phyloP scores from a whole-genome alignment of 2,329 filamentous ascomycete species.

The Cladosporium cucumerinum region DNA sequence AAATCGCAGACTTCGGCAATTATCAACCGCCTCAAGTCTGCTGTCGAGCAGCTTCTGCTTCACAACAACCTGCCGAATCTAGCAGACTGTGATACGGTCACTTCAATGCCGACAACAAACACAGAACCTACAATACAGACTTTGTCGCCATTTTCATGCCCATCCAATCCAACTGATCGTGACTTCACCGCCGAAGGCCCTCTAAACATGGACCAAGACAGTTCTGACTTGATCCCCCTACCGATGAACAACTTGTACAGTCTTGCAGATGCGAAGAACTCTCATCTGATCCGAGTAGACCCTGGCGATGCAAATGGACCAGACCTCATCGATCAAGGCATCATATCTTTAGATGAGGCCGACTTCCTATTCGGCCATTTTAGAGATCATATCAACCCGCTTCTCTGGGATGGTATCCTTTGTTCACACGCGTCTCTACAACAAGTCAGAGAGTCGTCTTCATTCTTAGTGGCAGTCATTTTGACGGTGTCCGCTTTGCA shows the following conservation, averaged over 20 bases:
- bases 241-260: conserved; percentile 3
- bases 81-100: background rate
- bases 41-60: background rate
- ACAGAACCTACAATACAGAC: background rate
- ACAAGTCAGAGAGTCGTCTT: background rate
- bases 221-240: background rate
- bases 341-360: background rate
- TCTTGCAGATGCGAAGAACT: background rate
- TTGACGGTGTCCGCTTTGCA: background rate
- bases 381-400: conserved; percentile 1
- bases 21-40: background rate
- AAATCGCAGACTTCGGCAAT: background rate
- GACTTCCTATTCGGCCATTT: background rate
- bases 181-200: conserved; percentile 1
- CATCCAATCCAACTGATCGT: background rate
- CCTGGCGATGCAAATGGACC: conserved; percentile 1
- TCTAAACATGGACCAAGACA: background rate
- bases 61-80: background rate
- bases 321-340: conserved; percentile 1
- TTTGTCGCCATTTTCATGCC: background rate
- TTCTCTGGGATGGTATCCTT: conserved; percentile 1
- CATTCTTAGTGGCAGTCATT: background rate
- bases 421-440: background rate
- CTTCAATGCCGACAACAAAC: background rate
- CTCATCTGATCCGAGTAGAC: conserved; percentile 4